Percentiles rank a stretch among this genome's conserved stretches.
These are phyloP conservation scores for Termitomyces bulborhizus DNA, from an alignment of 768 basidiomycete genomes.

Conservation along the genomic window DNA sequence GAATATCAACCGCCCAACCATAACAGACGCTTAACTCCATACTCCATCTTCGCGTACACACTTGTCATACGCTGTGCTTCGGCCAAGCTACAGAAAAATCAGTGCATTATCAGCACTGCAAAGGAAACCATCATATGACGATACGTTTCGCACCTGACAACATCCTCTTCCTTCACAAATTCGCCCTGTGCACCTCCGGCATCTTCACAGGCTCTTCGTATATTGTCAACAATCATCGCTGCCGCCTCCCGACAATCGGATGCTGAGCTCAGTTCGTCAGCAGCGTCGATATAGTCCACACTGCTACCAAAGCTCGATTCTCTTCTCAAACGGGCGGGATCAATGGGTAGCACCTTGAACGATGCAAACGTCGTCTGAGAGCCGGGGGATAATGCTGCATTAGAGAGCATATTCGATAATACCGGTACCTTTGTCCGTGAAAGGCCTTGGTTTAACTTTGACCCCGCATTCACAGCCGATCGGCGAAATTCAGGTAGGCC, in stretches of 20 bases:
- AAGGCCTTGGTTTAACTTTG: conserved; percentile 8
- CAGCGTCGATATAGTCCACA: conserved; percentile 42
- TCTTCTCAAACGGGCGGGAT: conserved; percentile 46
- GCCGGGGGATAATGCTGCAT: conserved; percentile 23
- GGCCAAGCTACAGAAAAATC: conserved; percentile 42
- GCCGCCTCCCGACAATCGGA: conserved; percentile 72
- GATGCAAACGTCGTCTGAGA: conserved; percentile 53
- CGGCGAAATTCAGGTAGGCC: conserved; percentile 6
- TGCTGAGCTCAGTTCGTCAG: conserved; percentile 57
- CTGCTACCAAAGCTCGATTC: conserved; percentile 39
- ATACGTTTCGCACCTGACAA: conserved; percentile 60
- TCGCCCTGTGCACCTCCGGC: conserved; percentile 40
- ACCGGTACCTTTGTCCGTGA: conserved; percentile 13
- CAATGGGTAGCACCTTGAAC: conserved; percentile 76
- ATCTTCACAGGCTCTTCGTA: conserved; percentile 62
- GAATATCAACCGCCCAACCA: conserved; percentile 67
- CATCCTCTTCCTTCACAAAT: conserved; percentile 61
- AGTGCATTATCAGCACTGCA: conserved; percentile 8
- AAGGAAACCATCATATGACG: background rate
- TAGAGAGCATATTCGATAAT: conserved; percentile 30
- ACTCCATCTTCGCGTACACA: conserved; percentile 89
- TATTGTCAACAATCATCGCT: conserved; percentile 65
- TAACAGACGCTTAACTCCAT: conserved; percentile 83
- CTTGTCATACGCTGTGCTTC: conserved; percentile 85
- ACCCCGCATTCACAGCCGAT: conserved; percentile 8